Base-by-base conservation (phyloP, 2,329 filamentous ascomycete genomes). In the Diaporthe longicolla region DNA sequence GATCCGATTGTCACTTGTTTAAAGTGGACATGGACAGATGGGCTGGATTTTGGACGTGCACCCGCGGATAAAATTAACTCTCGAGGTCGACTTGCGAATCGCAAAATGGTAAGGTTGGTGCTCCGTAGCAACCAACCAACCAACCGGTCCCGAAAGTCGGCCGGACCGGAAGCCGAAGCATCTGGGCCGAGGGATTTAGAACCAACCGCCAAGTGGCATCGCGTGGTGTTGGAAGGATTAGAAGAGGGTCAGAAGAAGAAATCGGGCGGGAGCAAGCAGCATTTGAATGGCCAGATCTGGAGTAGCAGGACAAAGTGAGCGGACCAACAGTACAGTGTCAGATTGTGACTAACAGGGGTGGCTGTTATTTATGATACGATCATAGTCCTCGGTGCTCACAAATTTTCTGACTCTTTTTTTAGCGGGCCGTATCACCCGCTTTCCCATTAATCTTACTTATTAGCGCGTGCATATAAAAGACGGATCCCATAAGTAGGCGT, bases 361-460 rank as follows among this genome's bases (percentile, higher is more conserved):
- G 57, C 59, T 55, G 58, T 63, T 52, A 71, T 71, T 71, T 71
- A 71, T 71, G 70, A 71, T 71, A 71, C 70, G 70, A 71, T 63
- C 69, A 71, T 71, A 71, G 57, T 63, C 57, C 57, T 71, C 32
- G 45, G 50, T 48, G 32, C 57, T 61, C 58, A 69, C 35, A 72
- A 69, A 68, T 70, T 50, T 19, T 43, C 40, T 43, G 40, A 43
- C 40, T 74, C 61, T 74, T 73, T 74, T 73, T 73, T 73, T 73
- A 73, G 70, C 73, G 70, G 66, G 59, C 65, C 70, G 70, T 74
- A 70, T 66, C 58, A 73, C 63, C 63, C 71, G 50, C 19, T 71
- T 43, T 50, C 45, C 70, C 59, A 71, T 63, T 71, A 71, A 71
- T 71, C 70, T 71, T 71, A 71, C 57, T 63, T 71, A 71, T 63